Percentiles rank a stretch among this genome's conserved stretches.
phyloP scores from a whole-genome alignment of 2,329 filamentous ascomycete genomes.

The Graphilbum sp. region DNA sequence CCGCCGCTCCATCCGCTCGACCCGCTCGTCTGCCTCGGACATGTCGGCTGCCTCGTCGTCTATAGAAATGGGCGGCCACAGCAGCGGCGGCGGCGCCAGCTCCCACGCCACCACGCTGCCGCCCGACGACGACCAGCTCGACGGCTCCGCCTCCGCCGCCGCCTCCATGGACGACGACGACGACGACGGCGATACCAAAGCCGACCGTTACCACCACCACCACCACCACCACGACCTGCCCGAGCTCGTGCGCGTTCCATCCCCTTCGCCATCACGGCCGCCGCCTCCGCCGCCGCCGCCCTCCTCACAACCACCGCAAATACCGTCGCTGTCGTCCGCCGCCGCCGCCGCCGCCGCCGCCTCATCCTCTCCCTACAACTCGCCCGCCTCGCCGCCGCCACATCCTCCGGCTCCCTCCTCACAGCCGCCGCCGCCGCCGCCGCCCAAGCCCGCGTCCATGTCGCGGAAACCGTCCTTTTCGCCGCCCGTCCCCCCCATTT shows the following conservation, averaged over 20 bases:
- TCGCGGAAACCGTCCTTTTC: neutral
- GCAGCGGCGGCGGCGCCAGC: conserved; percentile 6
- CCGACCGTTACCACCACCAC: neutral
- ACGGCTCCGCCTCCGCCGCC: neutral
- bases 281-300: too few species aligned
- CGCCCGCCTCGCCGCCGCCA: conserved; percentile 2
- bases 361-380: neutral
- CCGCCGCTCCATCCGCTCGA: conserved; percentile 1
- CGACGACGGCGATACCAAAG: neutral
- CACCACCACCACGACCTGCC: neutral
- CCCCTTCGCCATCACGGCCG: too few species aligned
- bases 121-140: conserved; percentile 4
- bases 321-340: too few species aligned
- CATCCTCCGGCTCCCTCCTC: neutral
- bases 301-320: too few species aligned
- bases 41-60: conserved; percentile 8
- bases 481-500: conserved; percentile 4
- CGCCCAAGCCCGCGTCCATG: conserved; percentile 3
- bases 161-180: neutral
- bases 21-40: conserved; percentile 2
- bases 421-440: conserved; percentile 1
- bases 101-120: conserved; percentile 7
- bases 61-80: conserved; percentile 7
- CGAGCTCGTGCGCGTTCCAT: too few species aligned
- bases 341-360: neutral